A percentile compares a stretch with the other conserved stretches of the same genome.
Conservation (phyloP, 805 yeast genomes). For the Hanseniaspora thailandica region DNA sequence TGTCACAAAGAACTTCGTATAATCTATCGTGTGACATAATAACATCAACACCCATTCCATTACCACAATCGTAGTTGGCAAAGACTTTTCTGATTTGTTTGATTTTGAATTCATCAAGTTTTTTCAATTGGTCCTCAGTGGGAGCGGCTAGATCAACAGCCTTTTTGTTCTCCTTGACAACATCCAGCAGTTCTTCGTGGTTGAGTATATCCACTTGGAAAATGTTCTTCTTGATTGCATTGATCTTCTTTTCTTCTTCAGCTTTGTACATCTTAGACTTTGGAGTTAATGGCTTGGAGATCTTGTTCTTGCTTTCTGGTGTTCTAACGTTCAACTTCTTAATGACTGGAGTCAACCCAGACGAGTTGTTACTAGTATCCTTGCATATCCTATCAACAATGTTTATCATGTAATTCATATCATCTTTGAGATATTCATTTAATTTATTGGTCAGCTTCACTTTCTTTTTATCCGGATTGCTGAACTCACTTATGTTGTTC, state of each 20-base stretch:
- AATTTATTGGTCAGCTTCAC: background rate
- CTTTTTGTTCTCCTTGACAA: background rate
- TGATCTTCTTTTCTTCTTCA: background rate
- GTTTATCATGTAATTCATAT: background rate
- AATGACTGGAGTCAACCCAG: background rate
- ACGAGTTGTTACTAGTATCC: background rate
- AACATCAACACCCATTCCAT: slow-evolving; percentile 10
- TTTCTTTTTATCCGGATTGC: slow-evolving; percentile 7
- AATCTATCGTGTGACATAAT: slow-evolving; percentile 8
- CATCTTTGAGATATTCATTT: background rate
- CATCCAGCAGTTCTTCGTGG: background rate
- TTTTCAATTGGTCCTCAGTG: background rate
- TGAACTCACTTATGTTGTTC: background rate
- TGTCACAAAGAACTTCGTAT: slow-evolving; percentile 8
- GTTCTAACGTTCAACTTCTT: background rate
- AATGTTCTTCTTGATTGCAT: slow-evolving; percentile 7
- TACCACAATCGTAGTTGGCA: slow-evolving; percentile 6
- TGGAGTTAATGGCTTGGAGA: background rate
- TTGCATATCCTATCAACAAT: background rate
- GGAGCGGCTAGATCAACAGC: background rate
- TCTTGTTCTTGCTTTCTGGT: background rate
- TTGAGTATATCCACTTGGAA: slow-evolving; percentile 5
- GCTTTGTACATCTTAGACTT: background rate
- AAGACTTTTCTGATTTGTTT: slow-evolving; percentile 7
- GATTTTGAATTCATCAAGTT: background rate